A percentile compares a stretch with the other conserved stretches of the same genome.
These are phyloP conservation scores for Entonaema liquescens DNA, from an alignment of 495 filamentous ascomycete genomes.

Conservation along the genomic window DNA sequence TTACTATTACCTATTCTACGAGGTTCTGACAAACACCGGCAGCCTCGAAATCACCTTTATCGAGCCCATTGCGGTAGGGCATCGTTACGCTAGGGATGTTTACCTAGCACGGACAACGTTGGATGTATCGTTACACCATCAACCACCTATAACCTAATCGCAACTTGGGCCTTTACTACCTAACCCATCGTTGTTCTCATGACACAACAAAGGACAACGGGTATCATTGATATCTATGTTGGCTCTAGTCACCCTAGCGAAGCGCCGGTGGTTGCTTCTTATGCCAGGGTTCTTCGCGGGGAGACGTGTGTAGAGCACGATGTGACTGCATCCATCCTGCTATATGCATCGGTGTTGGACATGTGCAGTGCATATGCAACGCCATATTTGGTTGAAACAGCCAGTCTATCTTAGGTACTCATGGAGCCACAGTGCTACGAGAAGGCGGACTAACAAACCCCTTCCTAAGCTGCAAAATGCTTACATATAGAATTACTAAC, in stretches of 20 bases:
- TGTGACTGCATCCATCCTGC: not conserved
- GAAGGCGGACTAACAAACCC: not conserved
- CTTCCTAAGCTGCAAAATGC: not conserved
- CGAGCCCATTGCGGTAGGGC: not conserved
- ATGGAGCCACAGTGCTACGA: not conserved
- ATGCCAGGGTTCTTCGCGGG: not conserved
- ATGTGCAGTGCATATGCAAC: not conserved
- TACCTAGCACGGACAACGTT: slow-evolving; percentile 1
- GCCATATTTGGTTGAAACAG: not conserved
- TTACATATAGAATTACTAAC: not conserved
- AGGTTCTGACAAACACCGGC: not conserved
- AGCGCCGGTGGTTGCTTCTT: not conserved
- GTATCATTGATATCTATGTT: not conserved
- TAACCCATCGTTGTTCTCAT: not conserved
- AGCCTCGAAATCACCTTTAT: not conserved
- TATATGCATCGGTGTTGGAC: not conserved
- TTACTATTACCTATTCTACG: not conserved
- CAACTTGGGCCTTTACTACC: not conserved
- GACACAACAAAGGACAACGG: not conserved
- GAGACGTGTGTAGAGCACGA: not conserved
- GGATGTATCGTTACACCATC: slow-evolving; percentile 37
- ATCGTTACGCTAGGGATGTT: slow-evolving; percentile 4
- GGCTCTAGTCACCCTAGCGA: not conserved
- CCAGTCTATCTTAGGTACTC: not conserved
- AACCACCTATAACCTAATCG: slow-evolving; percentile 1